Evolutionary conservation across 192 early-diverging fungal species (phyloP).

Genomic region (Coemansia sp.): DNA sequence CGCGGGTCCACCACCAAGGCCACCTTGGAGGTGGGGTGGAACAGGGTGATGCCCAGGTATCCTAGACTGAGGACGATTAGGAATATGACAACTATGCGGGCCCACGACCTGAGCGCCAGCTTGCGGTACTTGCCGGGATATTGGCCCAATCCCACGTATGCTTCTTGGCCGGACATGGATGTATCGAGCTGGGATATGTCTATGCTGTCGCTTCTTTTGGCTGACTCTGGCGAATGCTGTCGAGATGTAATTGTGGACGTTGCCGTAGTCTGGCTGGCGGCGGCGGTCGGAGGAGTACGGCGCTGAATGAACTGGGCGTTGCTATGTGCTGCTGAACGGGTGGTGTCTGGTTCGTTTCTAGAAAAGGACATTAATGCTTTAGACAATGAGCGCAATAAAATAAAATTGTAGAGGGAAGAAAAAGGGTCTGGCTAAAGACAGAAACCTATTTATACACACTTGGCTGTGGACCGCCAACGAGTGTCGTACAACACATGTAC

Average conservation of each 20-base stretch:
- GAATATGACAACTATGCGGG: constrained; percentile 24
- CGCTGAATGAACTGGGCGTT: constrained; percentile 2
- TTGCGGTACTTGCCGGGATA: constrained; percentile 35
- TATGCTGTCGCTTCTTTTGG: constrained; percentile 10
- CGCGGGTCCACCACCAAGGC: constrained; percentile 25
- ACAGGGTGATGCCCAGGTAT: constrained; percentile 21
- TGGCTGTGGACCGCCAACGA: background rate
- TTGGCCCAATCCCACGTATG: constrained; percentile 37
- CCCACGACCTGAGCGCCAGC: constrained; percentile 9
- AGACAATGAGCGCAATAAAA: background rate
- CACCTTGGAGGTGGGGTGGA: constrained; percentile 6
- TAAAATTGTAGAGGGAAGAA: background rate
- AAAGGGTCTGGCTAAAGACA: background rate
- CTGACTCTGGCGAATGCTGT: constrained; percentile 1
- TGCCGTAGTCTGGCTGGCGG: background rate
- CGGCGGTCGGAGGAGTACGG: background rate
- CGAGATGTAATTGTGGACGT: constrained; percentile 10
- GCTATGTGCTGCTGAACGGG: background rate
- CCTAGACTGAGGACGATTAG: constrained; percentile 12
- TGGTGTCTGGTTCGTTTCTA: background rate
- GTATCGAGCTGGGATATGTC: constrained; percentile 4
- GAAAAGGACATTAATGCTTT: constrained; percentile 1
- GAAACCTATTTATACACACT: background rate
- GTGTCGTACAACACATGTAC: background rate
- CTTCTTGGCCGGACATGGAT: constrained; percentile 10